A percentile compares a stretch with the other conserved stretches of the same genome.
Conservation (phyloP, 306 rosid genomes). For the Cucurbita ficifolia region DNA sequence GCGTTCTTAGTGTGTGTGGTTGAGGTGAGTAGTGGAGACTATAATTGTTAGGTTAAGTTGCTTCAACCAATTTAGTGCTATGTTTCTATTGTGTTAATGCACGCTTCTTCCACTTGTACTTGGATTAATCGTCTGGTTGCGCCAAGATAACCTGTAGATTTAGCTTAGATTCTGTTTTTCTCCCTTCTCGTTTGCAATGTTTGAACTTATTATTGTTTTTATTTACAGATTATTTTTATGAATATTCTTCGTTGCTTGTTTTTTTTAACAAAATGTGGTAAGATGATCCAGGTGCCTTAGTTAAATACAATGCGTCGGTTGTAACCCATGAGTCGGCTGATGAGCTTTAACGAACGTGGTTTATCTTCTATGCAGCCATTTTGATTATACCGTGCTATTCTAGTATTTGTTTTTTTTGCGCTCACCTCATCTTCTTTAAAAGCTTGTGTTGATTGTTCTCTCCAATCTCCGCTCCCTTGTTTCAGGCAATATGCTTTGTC, state of each 20-base stretch:
- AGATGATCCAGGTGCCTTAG: not conserved
- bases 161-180: not conserved
- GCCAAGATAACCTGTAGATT: not conserved
- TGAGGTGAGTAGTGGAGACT: not conserved
- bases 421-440: not conserved
- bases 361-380: not conserved
- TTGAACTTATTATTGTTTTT: not conserved
- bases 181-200: not conserved
- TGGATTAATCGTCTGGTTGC: not conserved
- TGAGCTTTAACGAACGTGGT: not conserved
- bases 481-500: slow-evolving; percentile 10
- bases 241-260: not conserved
- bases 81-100: not conserved
- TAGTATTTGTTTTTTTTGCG: not conserved
- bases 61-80: not conserved
- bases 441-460: not conserved
- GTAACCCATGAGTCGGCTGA: not conserved
- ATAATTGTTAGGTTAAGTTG: not conserved
- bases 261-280: not conserved
- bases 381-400: not conserved
- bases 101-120: not conserved
- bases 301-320: not conserved
- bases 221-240: not conserved
- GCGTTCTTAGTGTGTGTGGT: not conserved
- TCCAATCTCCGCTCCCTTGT: not conserved